These are phyloP conservation scores for Boletales sp. DNA, from an alignment of 768 basidiomycete species.

Conservation along the genomic window DNA sequence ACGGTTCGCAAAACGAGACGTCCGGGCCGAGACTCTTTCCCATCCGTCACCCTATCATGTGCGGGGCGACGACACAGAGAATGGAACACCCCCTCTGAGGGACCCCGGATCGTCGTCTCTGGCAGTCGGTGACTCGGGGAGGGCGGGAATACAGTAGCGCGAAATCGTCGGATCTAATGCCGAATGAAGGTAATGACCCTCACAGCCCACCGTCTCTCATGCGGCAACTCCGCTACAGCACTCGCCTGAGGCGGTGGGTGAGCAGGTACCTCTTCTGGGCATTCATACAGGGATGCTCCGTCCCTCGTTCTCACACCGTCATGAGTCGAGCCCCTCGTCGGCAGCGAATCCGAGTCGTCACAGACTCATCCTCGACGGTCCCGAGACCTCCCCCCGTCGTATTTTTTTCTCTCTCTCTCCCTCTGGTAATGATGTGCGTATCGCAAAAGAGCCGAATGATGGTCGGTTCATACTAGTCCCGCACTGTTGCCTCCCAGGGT, in stretches of 20 bases:
- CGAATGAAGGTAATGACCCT: background rate
- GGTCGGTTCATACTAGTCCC: background rate
- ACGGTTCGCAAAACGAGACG: background rate
- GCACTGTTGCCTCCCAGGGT: background rate
- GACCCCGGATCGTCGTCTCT: conserved; percentile 18
- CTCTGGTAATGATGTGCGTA: no score
- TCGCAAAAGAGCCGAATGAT: no score
- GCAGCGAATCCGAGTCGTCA: conserved; percentile 9
- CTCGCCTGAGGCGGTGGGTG: conserved; percentile 10
- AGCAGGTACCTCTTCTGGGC: conserved; percentile 6
- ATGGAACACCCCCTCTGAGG: conserved; percentile 12
- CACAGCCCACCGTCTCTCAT: conserved; percentile 7
- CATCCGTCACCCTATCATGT: background rate
- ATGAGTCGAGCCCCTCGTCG: conserved; percentile 1
- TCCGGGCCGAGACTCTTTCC: background rate
- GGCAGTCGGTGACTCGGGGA: background rate
- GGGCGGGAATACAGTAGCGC: background rate
- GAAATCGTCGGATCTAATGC: conserved; percentile 17
- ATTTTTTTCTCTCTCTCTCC: no score
- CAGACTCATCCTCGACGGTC: conserved; percentile 9
- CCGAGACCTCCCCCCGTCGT: conserved; percentile 8
- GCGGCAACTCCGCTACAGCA: conserved; percentile 13
- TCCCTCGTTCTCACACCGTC: conserved; percentile 13
- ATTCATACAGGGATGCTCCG: conserved; percentile 5
- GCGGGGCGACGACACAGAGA: conserved; percentile 10